Percentiles rank a stretch among this genome's conserved stretches.
Conservation (phyloP, 371 early-diverging fungal species). For the Lichtheimia ramosa region DNA sequence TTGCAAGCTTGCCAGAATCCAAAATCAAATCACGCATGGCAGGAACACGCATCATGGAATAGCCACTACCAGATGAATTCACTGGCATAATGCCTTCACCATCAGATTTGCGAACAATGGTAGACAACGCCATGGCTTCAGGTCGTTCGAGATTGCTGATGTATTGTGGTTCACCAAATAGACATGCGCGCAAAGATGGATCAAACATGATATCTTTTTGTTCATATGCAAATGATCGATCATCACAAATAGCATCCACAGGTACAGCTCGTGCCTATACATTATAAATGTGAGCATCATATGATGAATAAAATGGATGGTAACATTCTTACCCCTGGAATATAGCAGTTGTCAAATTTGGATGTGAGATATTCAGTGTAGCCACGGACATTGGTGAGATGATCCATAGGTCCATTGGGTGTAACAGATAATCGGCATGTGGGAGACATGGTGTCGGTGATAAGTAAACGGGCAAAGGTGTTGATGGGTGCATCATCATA, state of each 20-base stretch:
- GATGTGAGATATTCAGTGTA: slow-evolving; percentile 15
- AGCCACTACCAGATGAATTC: slow-evolving; percentile 38
- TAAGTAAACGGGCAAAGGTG: slow-evolving; percentile 50
- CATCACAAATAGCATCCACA: slow-evolving; percentile 63
- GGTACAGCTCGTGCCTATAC: slow-evolving; percentile 68
- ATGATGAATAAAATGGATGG: neutral
- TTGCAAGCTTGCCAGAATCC: slow-evolving; percentile 94
- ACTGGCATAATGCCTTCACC: slow-evolving; percentile 34
- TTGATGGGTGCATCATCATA: slow-evolving; percentile 33
- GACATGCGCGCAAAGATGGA: slow-evolving; percentile 38
- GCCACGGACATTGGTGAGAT: slow-evolving; percentile 32
- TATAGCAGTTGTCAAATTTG: slow-evolving; percentile 34
- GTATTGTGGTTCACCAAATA: slow-evolving; percentile 50
- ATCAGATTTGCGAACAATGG: slow-evolving; percentile 22
- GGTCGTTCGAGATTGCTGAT: slow-evolving; percentile 15
- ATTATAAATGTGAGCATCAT: slow-evolving; percentile 18
- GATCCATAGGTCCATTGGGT: slow-evolving; percentile 28
- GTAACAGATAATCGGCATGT: slow-evolving; percentile 20
- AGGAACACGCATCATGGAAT: slow-evolving; percentile 47
- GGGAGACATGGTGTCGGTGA: slow-evolving; percentile 32
- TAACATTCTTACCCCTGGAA: slow-evolving; percentile 27
- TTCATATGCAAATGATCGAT: slow-evolving; percentile 62
- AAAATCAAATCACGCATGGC: slow-evolving; percentile 82
- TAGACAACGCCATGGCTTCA: slow-evolving; percentile 18
- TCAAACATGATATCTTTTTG: slow-evolving; percentile 56